Base-by-base conservation (phyloP, 768 basidiomycete species). In the Suillus luteus region DNA sequence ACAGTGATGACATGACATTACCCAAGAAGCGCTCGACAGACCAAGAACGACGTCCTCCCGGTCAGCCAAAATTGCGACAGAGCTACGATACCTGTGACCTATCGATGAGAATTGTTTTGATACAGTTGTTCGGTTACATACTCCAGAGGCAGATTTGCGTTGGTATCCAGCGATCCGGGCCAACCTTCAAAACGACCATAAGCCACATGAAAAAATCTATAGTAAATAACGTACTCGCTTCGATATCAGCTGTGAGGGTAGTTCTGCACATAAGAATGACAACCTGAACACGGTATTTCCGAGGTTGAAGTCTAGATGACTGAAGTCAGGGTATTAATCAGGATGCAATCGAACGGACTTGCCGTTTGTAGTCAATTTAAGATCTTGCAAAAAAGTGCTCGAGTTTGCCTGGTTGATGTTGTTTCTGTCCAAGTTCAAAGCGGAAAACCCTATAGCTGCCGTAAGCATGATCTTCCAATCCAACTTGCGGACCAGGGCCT, bases 161-260 rank as follows among this genome's bases (percentile, higher is more conserved):
- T 6, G 86, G 85, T 71, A 86, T 86, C 86, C 85, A 88, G 31
- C 83, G 80, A 71, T 89, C 87, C 3, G 86, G 86, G 3, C 87
- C 86, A 44, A 86, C 65, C 82, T 85, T 57, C 38, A 19, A 17
- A 22, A 61, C 57, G 12, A 67, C 24, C 38, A n/a, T 31, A 41
- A 19, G 49, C 15, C 31, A 57, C 12, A 9, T 44, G 8, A 63
- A 31, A 43, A 2, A 48, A 41, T 40, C 38, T 22, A 55, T 12
- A n/a, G 59, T 22, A 15, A 10, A 46, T 15, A 17, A 70, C 79
- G 52, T 49, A 87, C 81, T 14, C 82, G 78, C 72, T 89, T 89
- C 1, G 85, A 86, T 48, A 88, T 73, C 15, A 88, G 74, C 62
- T 88, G 86, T 12, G 86, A 87, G 9, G 88, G 87, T 19, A 89